Conservation (phyloP, 805 yeast species). For the Myxozyma geophila region DNA sequence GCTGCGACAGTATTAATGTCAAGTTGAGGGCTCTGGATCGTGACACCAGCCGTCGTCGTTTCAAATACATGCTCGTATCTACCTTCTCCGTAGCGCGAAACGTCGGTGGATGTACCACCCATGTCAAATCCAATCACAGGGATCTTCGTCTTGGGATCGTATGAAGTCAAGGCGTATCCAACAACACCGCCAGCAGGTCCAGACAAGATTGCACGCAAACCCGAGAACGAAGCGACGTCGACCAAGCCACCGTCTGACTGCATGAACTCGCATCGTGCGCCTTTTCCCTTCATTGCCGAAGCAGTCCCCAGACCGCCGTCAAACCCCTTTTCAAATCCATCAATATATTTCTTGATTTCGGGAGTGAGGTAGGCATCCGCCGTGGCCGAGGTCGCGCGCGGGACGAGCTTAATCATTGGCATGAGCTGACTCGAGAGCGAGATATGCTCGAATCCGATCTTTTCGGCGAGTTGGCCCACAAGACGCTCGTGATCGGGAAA, state of each 20-base stretch:
- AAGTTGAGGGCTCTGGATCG: constrained; percentile 81
- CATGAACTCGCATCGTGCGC: constrained; percentile 76
- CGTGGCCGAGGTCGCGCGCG: constrained; percentile 75
- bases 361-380: constrained; percentile 88
- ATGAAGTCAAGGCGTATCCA: constrained; percentile 86
- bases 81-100: constrained; percentile 71
- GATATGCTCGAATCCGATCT: constrained; percentile 68
- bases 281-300: constrained; percentile 35
- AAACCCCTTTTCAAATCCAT: constrained; percentile 66
- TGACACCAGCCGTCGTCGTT: constrained; percentile 80
- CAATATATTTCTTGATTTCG: constrained; percentile 66
- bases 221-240: constrained; percentile 81
- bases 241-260: constrained; percentile 96
- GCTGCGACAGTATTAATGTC: constrained; percentile 85
- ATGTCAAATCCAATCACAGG: constrained; percentile 84
- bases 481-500: constrained; percentile 69
- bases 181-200: constrained; percentile 99
- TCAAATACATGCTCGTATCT: constrained; percentile 78
- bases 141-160: constrained; percentile 54
- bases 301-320: constrained; percentile 52
- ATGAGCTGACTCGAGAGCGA: constrained; percentile 70
- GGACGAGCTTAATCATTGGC: constrained; percentile 78
- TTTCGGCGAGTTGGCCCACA: constrained; percentile 62
- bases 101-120: constrained; percentile 93
- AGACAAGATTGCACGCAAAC: constrained; percentile 83